Evolutionary conservation across 371 early-diverging fungal genomes (phyloP).

Genomic region (Chytridiales sp.): DNA sequence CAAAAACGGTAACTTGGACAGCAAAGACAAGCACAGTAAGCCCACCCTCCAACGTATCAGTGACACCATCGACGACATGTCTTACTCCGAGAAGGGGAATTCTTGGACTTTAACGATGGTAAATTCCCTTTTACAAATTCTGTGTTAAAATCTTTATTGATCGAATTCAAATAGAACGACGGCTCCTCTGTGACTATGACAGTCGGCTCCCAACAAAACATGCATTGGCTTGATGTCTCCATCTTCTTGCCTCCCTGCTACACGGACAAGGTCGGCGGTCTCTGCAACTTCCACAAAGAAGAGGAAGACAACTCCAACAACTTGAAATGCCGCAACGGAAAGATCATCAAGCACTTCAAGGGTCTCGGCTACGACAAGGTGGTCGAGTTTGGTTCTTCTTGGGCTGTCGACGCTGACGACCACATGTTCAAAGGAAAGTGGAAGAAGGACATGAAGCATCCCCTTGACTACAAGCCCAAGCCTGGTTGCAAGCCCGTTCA

Average conservation of each 20-base stretch:
- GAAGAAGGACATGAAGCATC: background rate
- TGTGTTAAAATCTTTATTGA: too few species aligned
- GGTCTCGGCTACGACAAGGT: too few species aligned
- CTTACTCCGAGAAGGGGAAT: slow-evolving; percentile 1
- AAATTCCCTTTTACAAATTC: too few species aligned
- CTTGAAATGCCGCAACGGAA: slow-evolving; percentile 5
- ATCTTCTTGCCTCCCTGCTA: slow-evolving; percentile 7
- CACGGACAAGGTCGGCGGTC: slow-evolving; percentile 16
- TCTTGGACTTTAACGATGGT: background rate
- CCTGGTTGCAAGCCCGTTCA: background rate
- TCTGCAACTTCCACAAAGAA: slow-evolving; percentile 17
- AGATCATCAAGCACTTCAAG: background rate
- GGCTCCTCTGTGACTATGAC: slow-evolving; percentile 1
- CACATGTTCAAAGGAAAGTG: slow-evolving; percentile 2
- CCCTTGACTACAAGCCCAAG: slow-evolving; percentile 11
- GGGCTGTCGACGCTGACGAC: slow-evolving; percentile 2
- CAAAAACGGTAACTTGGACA: background rate
- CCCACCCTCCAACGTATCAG: slow-evolving; percentile 8
- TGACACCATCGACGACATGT: slow-evolving; percentile 9
- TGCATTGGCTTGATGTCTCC: slow-evolving; percentile 8
- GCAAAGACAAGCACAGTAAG: background rate
- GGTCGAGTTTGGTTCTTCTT: background rate
- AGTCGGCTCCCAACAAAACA: background rate
- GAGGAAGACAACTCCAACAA: background rate
- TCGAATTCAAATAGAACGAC: too few species aligned